A percentile compares a stretch with the other conserved stretches of the same genome.
phyloP scores from a whole-genome alignment of 441 rosid genomes.

The Theobroma grandiflorum region DNA sequence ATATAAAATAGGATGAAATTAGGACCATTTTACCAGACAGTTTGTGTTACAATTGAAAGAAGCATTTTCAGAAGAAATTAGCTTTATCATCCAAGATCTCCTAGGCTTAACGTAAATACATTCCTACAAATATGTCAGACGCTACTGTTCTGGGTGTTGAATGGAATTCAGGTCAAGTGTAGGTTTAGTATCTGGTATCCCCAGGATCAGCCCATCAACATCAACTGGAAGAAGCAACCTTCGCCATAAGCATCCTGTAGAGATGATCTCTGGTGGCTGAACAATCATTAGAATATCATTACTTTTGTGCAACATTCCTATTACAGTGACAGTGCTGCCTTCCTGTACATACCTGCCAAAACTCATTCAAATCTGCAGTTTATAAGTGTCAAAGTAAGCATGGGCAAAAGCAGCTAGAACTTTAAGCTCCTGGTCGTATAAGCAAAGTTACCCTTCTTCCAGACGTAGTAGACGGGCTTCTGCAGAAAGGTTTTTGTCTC shows the following conservation, averaged over 20 bases:
- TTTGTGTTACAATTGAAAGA: too few relatives aligned
- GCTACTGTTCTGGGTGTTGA: conserved; percentile 29
- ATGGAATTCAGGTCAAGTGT: conserved; percentile 24
- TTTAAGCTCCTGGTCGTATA: background rate
- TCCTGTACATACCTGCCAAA: conserved; percentile 56
- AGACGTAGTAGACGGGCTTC: conserved; percentile 49
- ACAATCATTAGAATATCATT: conserved; percentile 47
- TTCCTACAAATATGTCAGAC: conserved; percentile 12
- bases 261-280: conserved; percentile 48
- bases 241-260: conserved; percentile 59
- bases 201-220: conserved; percentile 53
- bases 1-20: too few relatives aligned
- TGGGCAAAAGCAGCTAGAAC: background rate
- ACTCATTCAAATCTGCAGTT: conserved; percentile 25
- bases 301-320: conserved; percentile 43
- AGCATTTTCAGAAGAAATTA: conserved; percentile 4
- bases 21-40: too few relatives aligned
- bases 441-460: conserved; percentile 53
- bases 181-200: conserved; percentile 33
- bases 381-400: background rate
- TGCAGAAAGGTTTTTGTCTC: conserved; percentile 49
- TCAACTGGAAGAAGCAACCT: conserved; percentile 51
- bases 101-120: background rate
- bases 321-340: conserved; percentile 53
- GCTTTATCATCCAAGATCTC: conserved; percentile 1